Evolutionary conservation across 208 protist genomes (phyloP), one percentile per base, ranked within the genome.

Genomic region (Trypanosoma vivax): DNA sequence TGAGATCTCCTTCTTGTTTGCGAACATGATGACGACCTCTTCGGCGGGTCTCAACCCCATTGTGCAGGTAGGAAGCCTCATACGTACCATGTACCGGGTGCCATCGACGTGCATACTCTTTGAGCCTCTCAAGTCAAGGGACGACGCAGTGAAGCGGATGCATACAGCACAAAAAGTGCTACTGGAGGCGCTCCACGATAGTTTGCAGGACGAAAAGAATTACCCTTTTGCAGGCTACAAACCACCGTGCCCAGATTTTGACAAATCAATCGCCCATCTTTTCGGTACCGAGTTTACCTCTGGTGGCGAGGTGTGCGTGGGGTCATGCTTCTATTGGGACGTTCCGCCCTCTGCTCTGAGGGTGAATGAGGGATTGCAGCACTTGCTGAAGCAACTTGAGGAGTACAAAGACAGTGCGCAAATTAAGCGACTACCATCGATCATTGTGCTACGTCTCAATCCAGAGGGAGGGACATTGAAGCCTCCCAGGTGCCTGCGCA

Each of bases 381-480:
- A 94, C 60, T 60, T 94, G 21, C 72, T 94, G 40, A 88, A 91
- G 67, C 79, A 94, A 66, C 62, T 94, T 48, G 87, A 90, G 61
- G 57, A 47, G 28, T 83, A 79, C 63, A 85, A 86, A 27, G 79
- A 88, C 40, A 57, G 82, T 46, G 79, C 91, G 9, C 71, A 81
- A 48, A 94, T 94, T 49, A 79, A 88, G 51, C 67, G 79, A n/a
- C 69, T 94, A 40, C 87, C 87, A 39, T 76, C 78, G 23, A 90
- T 94, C 50, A 90, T 94, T 55, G 83, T 91, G 16, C 70, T 94
- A n/a, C 64, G 89, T 33, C 69, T 94, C 18, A 94, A 94, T 71
- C 83, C 80, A 18, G 83, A 94, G 65, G 83, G 90, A 66, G 76
- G 77, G 60, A 87, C 80, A 48, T 65, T 94, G 50, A 90, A 87